Evolutionary conservation across 148 eudicot genomes (phyloP).

Genomic region (Chenopodium suecicum): DNA sequence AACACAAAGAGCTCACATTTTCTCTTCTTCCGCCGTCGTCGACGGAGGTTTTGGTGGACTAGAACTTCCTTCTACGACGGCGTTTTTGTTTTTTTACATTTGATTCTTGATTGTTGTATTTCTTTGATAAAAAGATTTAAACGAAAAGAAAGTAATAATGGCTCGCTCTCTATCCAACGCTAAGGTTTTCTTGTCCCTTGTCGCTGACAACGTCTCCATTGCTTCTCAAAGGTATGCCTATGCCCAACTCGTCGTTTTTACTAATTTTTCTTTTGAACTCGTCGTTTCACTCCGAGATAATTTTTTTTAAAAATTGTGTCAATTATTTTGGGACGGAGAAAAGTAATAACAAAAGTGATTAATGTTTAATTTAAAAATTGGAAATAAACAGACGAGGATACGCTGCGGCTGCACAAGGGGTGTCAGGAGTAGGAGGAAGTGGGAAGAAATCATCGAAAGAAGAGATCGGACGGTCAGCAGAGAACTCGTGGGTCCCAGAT

Average conservation of each 20-base stretch:
- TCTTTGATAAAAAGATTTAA: background rate
- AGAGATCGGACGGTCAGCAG: conserved; percentile 33
- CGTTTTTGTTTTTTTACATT: background rate
- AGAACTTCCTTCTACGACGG: background rate
- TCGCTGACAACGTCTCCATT: conserved; percentile 41
- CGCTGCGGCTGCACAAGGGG: conserved; percentile 44
- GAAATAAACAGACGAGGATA: conserved; percentile 50
- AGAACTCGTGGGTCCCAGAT: conserved; percentile 73
- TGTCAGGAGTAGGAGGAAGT: conserved; percentile 24
- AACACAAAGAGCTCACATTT: background rate
- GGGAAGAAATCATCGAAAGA: conserved; percentile 33
- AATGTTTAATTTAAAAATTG: too few relatives aligned
- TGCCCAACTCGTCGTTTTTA: background rate
- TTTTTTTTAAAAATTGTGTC: too few relatives aligned
- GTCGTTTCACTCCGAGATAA: background rate
- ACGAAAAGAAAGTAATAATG: conserved; percentile 26
- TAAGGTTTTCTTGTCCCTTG: conserved; percentile 54
- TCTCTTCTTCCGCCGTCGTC: background rate
- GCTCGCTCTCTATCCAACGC: conserved; percentile 58
- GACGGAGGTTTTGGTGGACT: conserved; percentile 19
- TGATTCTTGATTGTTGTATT: conserved; percentile 17
- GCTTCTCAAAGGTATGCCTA: conserved; percentile 38
- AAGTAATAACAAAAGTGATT: too few relatives aligned
- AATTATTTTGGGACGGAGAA: too few relatives aligned
- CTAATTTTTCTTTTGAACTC: background rate